These are phyloP conservation scores for Plasmodium vivax DNA, from an alignment of 169 alveolate species.

Conservation along the genomic window DNA sequence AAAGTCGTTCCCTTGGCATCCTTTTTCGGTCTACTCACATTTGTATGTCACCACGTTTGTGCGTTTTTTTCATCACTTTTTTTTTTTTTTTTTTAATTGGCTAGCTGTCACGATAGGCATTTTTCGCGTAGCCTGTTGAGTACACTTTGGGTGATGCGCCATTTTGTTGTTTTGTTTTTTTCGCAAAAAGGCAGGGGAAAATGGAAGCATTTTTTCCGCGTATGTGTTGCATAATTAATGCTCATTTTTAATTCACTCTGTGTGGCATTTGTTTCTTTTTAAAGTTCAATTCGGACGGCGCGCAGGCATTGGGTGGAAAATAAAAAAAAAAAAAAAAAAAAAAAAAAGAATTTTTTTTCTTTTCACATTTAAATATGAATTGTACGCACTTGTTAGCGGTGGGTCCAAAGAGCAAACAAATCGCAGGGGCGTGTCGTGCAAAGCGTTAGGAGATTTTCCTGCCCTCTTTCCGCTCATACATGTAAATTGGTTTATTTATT, in stretches of 20 bases:
- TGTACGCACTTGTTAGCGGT: not conserved
- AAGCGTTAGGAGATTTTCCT: not conserved
- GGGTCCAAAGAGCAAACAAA: not conserved
- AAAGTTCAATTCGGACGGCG: not conserved
- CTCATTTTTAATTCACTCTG: not conserved
- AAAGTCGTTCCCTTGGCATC: not conserved
- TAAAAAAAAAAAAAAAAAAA: not conserved
- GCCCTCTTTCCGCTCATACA: not conserved
- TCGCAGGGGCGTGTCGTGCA: not conserved
- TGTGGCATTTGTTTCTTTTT: not conserved
- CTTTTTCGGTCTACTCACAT: not conserved
- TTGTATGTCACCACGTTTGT: not conserved
- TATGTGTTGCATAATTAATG: not conserved
- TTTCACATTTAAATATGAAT: not conserved
- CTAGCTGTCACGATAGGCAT: not conserved
- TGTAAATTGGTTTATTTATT: slow-evolving; percentile 14
- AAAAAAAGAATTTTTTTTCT: not conserved
- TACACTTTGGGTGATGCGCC: not conserved
- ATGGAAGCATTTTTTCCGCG: not conserved
- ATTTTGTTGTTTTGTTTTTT: not conserved
- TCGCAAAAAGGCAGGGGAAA: not conserved
- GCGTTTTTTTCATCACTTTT: not conserved
- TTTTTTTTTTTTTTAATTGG: not conserved
- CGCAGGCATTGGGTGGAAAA: not conserved
- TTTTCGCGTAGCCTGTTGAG: not conserved